These are phyloP conservation scores for Aquilaria sinensis DNA, from an alignment of 345 rosid genomes.

Conservation along the genomic window DNA sequence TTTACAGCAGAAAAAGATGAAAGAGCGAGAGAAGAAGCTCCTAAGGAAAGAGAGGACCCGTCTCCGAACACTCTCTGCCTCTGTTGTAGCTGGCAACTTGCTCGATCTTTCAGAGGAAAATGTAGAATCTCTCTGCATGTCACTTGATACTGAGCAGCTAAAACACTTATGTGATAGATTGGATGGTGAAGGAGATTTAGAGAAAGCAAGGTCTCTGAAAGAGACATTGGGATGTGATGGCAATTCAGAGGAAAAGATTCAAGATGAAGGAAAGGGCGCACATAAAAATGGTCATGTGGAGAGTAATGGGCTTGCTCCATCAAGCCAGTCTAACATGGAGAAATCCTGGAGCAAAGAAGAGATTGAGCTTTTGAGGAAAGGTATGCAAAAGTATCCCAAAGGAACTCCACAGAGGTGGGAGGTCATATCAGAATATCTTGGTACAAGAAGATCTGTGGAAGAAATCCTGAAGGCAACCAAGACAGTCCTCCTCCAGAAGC, in stretches of 20 bases:
- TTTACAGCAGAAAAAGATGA: constrained; percentile 66
- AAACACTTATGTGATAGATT: constrained; percentile 68
- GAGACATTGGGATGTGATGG: constrained; percentile 36
- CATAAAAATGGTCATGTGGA: constrained; percentile 49
- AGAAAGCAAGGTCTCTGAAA: constrained; percentile 52
- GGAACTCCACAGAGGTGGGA: constrained; percentile 99
- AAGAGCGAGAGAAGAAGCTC: constrained; percentile 95
- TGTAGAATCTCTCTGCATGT: constrained; percentile 78
- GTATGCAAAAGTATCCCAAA: constrained; percentile 79
- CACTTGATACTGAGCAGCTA: constrained; percentile 59
- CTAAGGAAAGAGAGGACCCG: constrained; percentile 83
- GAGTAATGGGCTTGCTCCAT: constrained; percentile 35
- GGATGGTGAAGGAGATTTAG: constrained; percentile 55
- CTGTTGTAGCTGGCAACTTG: constrained; percentile 46
- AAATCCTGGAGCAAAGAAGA: constrained; percentile 90
- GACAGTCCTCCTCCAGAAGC: constrained; percentile 95
- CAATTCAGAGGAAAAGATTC: constrained; percentile 32
- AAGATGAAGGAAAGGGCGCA: constrained; percentile 32
- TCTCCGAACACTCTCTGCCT: constrained; percentile 71
- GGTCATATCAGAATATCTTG: constrained; percentile 88
- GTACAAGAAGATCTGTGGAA: constrained; percentile 90
- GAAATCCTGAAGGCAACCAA: constrained; percentile 94
- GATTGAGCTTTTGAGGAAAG: constrained; percentile 90
- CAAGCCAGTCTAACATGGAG: constrained; percentile 55
- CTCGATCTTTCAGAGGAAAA: constrained; percentile 57